Evolutionary conservation across 2,329 filamentous ascomycete genomes (phyloP).

Genomic region (Botryosphaeria agaves): DNA sequence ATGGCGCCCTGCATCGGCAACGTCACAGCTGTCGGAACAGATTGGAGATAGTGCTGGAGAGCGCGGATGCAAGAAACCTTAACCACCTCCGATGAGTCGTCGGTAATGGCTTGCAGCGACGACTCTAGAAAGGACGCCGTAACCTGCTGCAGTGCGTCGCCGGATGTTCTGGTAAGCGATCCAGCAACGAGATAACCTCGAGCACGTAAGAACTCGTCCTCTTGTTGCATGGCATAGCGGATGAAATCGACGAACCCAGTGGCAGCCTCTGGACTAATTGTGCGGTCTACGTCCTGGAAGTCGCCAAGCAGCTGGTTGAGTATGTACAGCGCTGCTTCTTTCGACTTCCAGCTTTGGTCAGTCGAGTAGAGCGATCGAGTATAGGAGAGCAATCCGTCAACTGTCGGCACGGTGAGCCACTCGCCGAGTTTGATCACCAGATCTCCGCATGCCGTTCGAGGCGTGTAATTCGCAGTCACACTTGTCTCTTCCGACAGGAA

Average conservation of each 20-base stretch:
- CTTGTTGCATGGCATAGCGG: slow-evolving; percentile 52
- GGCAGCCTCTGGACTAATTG: slow-evolving; percentile 50
- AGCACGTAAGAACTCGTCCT: slow-evolving; percentile 65
- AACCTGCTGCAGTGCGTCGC: slow-evolving; percentile 31
- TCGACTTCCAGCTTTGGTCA: slow-evolving; percentile 40
- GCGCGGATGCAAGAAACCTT: slow-evolving; percentile 84
- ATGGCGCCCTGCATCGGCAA: slow-evolving; percentile 43
- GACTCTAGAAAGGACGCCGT: slow-evolving; percentile 51
- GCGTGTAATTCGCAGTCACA: slow-evolving; percentile 89
- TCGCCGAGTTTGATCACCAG: slow-evolving; percentile 84
- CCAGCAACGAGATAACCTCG: slow-evolving; percentile 79
- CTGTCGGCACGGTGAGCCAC: slow-evolving; percentile 60
- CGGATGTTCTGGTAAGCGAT: slow-evolving; percentile 53
- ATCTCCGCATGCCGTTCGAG: slow-evolving; percentile 81
- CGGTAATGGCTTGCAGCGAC: slow-evolving; percentile 57
- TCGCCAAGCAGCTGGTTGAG: slow-evolving; percentile 73
- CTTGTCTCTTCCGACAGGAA: slow-evolving; percentile 92
- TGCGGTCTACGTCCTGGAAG: slow-evolving; percentile 59
- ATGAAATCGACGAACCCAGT: slow-evolving; percentile 67
- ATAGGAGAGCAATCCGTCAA: slow-evolving; percentile 64
- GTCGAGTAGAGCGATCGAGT: slow-evolving; percentile 55
- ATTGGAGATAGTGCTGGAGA: slow-evolving; percentile 49
- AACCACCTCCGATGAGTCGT: slow-evolving; percentile 70
- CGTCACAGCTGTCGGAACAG: slow-evolving; percentile 31
- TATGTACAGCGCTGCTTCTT: slow-evolving; percentile 71